Evolutionary conservation across 176 grass and related monocot species (phyloP), one percentile per base, ranked within the genome.

Genomic region (Hordeum vulgare): DNA sequence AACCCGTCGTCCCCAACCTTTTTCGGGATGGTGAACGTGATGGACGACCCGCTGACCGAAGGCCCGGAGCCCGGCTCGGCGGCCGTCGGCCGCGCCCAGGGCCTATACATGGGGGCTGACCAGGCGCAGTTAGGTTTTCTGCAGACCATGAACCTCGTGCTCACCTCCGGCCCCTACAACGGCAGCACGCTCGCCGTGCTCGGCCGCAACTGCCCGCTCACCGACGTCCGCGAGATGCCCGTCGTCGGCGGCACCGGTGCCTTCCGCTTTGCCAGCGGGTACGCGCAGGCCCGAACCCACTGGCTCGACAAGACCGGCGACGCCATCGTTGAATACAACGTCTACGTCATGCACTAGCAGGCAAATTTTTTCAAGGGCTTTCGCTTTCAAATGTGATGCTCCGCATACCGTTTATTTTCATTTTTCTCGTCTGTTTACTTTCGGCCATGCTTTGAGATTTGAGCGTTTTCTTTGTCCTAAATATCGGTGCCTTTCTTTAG

Each of bases 61-160:
- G 94, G 88, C 12, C 73, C 88, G 0, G 81, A 91, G 41, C 53
- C 59, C 6, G 59, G 13, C 24, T 96, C 90, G 0, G 2, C 1
- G 36, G 14, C 78, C 15, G 20, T 93, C 7, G 94, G 91, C 78
- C 84, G 84, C 9, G 86, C 91, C 0, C 91, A 96, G 89, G 89
- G 91, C 61, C 21, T 93, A 29, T 91, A 96, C 67, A 88, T 90
- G 74, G 24, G 35, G 0, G 53, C 91, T 4, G 84, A 82, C 60
- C 86, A 88, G 69, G 11, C 57, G 5, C 79, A 51, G 66, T 0
- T 89, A 11, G 88, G 86, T 4, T 91, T 96, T 66, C 47, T 96
- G 8, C 84, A 91, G 84, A 83, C 80, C 42, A 96, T 96, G 90
- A 93, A 83, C 86, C 82, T 91, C 28, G 88, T 93, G 39, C 73